These are phyloP conservation scores for Triadica sebifera DNA, from an alignment of 345 rosid genomes.

Conservation along the genomic window DNA sequence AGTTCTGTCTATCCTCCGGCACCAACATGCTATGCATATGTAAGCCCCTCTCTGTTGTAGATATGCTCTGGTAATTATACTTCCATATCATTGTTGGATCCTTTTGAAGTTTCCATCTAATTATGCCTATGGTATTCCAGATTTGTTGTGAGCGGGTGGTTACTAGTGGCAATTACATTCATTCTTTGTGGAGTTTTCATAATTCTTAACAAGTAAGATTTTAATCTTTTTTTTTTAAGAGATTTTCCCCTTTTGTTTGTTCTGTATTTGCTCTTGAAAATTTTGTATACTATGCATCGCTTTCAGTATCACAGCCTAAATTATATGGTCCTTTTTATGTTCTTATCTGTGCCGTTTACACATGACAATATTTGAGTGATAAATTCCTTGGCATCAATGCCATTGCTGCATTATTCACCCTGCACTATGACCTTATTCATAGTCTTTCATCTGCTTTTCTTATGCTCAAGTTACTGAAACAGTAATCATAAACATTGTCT, in stretches of 20 bases:
- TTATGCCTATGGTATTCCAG: slow-evolving; percentile 36
- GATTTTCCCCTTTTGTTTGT: slow-evolving; percentile 2
- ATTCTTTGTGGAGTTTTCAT: slow-evolving; percentile 80
- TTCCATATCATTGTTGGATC: neutral
- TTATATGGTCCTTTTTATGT: neutral
- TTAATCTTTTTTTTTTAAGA: slow-evolving; percentile 6
- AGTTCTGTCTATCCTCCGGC: slow-evolving; percentile 72
- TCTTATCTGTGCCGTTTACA: neutral
- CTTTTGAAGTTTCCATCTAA: slow-evolving; percentile 15
- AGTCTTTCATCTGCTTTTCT: neutral
- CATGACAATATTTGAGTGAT: neutral
- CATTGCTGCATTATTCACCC: neutral
- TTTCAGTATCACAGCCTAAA: neutral
- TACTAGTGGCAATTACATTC: slow-evolving; percentile 80
- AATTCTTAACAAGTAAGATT: slow-evolving; percentile 73
- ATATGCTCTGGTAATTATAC: neutral
- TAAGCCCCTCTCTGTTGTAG: slow-evolving; percentile 33
- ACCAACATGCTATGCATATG: slow-evolving; percentile 73
- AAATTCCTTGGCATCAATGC: neutral
- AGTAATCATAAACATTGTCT: too few relatives aligned
- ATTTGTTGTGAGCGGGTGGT: slow-evolving; percentile 86
- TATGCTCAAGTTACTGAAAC: neutral
- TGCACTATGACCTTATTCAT: neutral
- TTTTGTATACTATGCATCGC: neutral
- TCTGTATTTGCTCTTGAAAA: slow-evolving; percentile 5